These are phyloP conservation scores for Amyloporia xantha DNA, from an alignment of 768 basidiomycete genomes.

Conservation along the genomic window DNA sequence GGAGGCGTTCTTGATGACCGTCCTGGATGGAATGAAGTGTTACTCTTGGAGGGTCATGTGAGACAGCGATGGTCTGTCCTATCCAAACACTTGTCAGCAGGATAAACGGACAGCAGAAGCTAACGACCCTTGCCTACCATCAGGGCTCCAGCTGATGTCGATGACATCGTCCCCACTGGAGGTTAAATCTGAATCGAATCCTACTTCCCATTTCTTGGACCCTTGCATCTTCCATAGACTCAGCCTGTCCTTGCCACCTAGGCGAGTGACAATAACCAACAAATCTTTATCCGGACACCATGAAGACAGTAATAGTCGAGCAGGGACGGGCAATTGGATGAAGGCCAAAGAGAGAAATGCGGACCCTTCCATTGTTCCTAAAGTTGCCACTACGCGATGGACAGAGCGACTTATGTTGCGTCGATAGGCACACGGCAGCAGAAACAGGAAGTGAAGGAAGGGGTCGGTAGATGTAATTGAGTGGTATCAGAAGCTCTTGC, in stretches of 20 bases:
- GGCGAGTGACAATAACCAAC: conserved; percentile 56
- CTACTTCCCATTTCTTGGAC: conserved; percentile 76
- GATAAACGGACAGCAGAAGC: not conserved
- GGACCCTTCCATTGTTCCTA: not conserved
- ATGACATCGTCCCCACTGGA: conserved; percentile 41
- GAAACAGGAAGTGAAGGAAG: too few species aligned
- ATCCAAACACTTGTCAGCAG: conserved; percentile 8
- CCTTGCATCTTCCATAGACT: conserved; percentile 80
- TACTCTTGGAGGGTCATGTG: conserved; percentile 61
- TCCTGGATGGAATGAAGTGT: conserved; percentile 76
- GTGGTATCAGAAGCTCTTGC: too few species aligned
- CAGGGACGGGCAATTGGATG: conserved; percentile 48
- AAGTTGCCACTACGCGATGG: not conserved
- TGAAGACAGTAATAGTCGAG: conserved; percentile 53
- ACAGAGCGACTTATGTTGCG: too few species aligned
- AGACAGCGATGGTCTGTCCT: conserved; percentile 63
- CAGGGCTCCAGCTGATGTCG: conserved; percentile 75
- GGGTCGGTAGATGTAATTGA: too few species aligned
- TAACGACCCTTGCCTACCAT: conserved; percentile 40
- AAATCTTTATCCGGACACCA: conserved; percentile 87
- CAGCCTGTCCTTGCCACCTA: conserved; percentile 62
- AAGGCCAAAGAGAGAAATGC: conserved; percentile 49
- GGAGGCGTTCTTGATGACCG: conserved; percentile 47
- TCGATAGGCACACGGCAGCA: too few species aligned
- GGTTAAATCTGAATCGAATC: conserved; percentile 37